Base-by-base conservation (phyloP, 257 asterid genomes). In the Solanum tacnaense region DNA sequence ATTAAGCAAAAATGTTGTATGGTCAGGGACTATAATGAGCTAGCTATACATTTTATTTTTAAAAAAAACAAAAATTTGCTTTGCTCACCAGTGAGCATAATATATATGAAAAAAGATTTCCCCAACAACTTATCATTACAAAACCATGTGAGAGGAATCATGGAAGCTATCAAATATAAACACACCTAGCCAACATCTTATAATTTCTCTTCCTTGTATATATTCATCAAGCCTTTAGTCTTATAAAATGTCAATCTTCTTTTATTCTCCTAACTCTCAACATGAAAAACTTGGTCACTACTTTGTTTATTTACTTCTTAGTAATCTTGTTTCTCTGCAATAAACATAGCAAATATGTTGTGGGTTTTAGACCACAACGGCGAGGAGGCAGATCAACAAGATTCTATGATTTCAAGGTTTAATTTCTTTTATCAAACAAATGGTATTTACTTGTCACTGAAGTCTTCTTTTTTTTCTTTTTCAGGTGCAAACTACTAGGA, bases 321-420 rank as follows among this genome's bases (percentile, higher is more conserved):
- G 85, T 93, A 8, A 41, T 81, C 87, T 79, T 92, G 60, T 79
- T 92, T 20, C 88, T 90, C 31, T 87, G 67, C 85, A 88, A 56
- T 41, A 82, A 71, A 18, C 46, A 71, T 27, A 72, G 56, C 29
- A 89, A 86, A 32, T 84, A 81, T 84, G 93, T 86, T 44, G 44
- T 79, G 87, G 92, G 87, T 72, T 89, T 87, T 27, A 58, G 75
- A 16, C 76, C 85, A 56, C 90, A 74, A 82, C 88, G 93, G 92
- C 94, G 92, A 27, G 88, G 89, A 38, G 93, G 94, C 7, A 89
- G 93, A 44, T 82, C 95, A 68, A 91, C 96, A 34, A 92, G 93
- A 88, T 90, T 81, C 67, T 92, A 92, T 35, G 93, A 93, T 36
- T 93, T 93, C 85, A 93, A 92, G 94, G 96, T 93, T 83, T 60